Evolutionary conservation across 169 alveolate species (phyloP).

Genomic region (Plasmodium sp.): DNA sequence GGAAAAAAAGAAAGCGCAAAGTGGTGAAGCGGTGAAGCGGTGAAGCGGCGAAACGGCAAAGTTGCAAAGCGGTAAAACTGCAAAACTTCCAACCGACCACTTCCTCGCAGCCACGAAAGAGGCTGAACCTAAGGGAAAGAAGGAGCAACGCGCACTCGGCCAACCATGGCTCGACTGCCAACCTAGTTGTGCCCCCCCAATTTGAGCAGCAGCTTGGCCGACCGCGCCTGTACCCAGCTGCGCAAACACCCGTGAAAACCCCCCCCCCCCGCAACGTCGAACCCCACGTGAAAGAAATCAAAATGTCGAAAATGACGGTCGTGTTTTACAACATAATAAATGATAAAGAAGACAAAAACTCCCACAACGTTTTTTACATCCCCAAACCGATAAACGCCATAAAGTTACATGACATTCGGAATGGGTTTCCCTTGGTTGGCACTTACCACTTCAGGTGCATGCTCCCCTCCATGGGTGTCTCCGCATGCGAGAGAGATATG

Average conservation of each 20-base stretch:
- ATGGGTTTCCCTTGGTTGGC: slow-evolving; percentile 60
- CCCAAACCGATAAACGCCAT: slow-evolving; percentile 38
- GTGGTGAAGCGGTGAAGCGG: not conserved
- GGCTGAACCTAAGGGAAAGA: too few species aligned
- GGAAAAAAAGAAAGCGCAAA: not conserved
- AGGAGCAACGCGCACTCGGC: too few species aligned
- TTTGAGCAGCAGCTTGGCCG: not conserved
- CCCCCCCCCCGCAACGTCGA: not conserved
- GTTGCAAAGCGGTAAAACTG: not conserved
- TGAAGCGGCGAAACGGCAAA: not conserved
- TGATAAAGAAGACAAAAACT: slow-evolving; percentile 60
- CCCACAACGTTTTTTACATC: slow-evolving; percentile 65
- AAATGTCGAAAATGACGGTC: slow-evolving; percentile 55
- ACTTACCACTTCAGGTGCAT: slow-evolving; percentile 66
- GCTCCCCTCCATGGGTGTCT: not conserved
- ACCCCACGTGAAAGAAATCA: not conserved
- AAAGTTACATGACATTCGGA: slow-evolving; percentile 16
- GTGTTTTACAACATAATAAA: slow-evolving; percentile 66
- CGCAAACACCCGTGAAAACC: too few species aligned
- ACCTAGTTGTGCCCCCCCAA: not conserved
- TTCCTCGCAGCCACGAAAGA: too few species aligned
- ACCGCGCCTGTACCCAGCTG: not conserved
- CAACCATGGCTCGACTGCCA: too few species aligned
- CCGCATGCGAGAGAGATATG: not conserved
- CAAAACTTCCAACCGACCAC: too few species aligned